These are phyloP conservation scores for Calonectria leucothoes DNA, from an alignment of 2,329 filamentous ascomycete genomes.

Conservation along the genomic window DNA sequence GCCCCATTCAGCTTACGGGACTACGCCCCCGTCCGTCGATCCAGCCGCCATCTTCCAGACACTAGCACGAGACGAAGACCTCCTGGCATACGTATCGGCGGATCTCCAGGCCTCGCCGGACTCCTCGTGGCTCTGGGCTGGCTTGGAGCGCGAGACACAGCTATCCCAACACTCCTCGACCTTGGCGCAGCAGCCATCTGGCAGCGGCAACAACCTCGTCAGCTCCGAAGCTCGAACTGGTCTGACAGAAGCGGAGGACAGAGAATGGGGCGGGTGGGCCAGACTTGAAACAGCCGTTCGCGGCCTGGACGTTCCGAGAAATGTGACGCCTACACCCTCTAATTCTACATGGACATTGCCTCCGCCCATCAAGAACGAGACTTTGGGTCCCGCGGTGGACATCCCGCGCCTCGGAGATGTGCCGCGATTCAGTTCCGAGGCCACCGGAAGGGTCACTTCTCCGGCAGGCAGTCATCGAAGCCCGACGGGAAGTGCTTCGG, in stretches of 20 bases:
- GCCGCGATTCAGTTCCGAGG: constrained; percentile 44
- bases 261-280: constrained; percentile 86
- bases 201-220: constrained; percentile 52
- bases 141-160: constrained; percentile 63
- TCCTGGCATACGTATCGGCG: constrained; percentile 86
- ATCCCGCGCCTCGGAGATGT: constrained; percentile 45
- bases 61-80: constrained; percentile 78
- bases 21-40: constrained; percentile 45
- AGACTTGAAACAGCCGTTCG: constrained; percentile 68
- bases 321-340: constrained; percentile 45
- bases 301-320: constrained; percentile 41
- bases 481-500: constrained; percentile 29
- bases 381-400: constrained; percentile 39
- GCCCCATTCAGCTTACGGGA: constrained; percentile 47
- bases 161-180: constrained; percentile 36
- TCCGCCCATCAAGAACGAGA: constrained; percentile 51
- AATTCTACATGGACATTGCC: constrained; percentile 49
- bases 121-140: constrained; percentile 85
- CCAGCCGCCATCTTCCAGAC: constrained; percentile 47
- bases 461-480: constrained; percentile 37
- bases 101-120: constrained; percentile 86
- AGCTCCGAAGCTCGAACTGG: constrained; percentile 62
- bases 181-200: constrained; percentile 30
- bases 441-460: constrained; percentile 44
- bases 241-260: constrained; percentile 66